Conservation (phyloP, 495 filamentous ascomycete genomes). For the Polyplosphaeria fusca region DNA sequence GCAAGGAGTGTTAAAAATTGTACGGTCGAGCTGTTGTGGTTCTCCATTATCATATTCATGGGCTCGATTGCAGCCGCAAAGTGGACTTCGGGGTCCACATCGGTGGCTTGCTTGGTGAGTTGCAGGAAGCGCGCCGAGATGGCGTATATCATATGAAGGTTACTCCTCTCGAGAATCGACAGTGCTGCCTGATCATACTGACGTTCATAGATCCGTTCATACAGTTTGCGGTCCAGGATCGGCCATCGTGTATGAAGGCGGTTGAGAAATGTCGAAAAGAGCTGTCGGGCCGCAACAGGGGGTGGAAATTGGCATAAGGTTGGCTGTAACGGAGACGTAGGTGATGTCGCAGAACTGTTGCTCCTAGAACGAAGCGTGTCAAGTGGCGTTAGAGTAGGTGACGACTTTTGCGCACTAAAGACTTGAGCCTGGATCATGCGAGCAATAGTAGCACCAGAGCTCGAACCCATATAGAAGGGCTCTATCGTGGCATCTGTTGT, state of each 20-base stretch:
- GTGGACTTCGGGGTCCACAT: conserved; percentile 18
- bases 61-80: conserved; percentile 20
- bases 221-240: conserved; percentile 19
- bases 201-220: conserved; percentile 6
- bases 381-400: background rate
- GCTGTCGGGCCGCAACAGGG: conserved; percentile 2
- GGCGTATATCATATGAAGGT: conserved; percentile 20
- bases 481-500: conserved; percentile 16
- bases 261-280: conserved; percentile 18
- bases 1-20: conserved; percentile 22
- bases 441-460: conserved; percentile 21
- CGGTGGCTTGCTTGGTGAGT: conserved; percentile 15
- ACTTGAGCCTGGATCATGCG: conserved; percentile 20
- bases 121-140: conserved; percentile 20
- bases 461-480: conserved; percentile 25
- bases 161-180: conserved; percentile 14
- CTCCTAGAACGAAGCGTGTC: conserved; percentile 12
- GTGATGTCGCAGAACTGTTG: conserved; percentile 8
- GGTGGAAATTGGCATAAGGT: conserved; percentile 2
- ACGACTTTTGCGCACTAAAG: background rate
- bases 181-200: conserved; percentile 16
- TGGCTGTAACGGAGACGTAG: background rate
- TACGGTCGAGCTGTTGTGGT: conserved; percentile 14
- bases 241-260: conserved; percentile 25
- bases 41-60: conserved; percentile 19